Conservation (phyloP, 345 rosid species). For the Geranium brycei region DNA sequence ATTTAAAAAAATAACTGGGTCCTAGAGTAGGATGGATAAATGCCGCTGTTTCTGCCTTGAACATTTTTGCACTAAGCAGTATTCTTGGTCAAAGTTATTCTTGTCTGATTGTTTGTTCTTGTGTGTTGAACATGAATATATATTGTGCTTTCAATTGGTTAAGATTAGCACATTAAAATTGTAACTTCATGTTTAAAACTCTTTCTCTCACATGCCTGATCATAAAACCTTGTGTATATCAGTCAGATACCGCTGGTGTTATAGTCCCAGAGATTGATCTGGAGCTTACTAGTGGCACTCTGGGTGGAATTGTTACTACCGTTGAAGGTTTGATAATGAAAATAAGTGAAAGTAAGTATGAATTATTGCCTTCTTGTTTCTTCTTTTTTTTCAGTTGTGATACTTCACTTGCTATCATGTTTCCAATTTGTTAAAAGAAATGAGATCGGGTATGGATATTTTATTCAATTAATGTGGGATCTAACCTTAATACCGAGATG, state of each 20-base stretch:
- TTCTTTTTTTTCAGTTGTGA: neutral
- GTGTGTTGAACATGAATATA: too few relatives aligned
- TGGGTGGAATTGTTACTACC: slow-evolving; percentile 85
- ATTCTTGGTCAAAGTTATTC: too few relatives aligned
- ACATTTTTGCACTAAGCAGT: too few relatives aligned
- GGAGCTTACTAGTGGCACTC: slow-evolving; percentile 78
- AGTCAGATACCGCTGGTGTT: slow-evolving; percentile 88
- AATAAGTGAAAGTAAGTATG: slow-evolving; percentile 80
- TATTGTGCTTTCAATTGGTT: too few relatives aligned
- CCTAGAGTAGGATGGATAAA: too few relatives aligned
- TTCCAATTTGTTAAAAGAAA: neutral
- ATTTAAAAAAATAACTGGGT: too few relatives aligned
- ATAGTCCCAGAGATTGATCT: slow-evolving; percentile 74
- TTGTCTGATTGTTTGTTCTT: too few relatives aligned
- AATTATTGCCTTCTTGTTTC: neutral
- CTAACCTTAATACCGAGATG: neutral
- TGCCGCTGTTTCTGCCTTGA: too few relatives aligned
- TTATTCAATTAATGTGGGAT: neutral
- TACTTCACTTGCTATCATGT: neutral
- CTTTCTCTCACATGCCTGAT: too few relatives aligned
- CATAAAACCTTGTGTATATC: slow-evolving; percentile 1
- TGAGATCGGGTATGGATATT: neutral
- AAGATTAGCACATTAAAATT: too few relatives aligned
- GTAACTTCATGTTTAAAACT: too few relatives aligned
- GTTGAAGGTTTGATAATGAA: slow-evolving; percentile 86